A percentile compares a stretch with the other conserved stretches of the same genome.
phyloP scores from a whole-genome alignment of 768 basidiomycete species.

The Suillus brevipes region DNA sequence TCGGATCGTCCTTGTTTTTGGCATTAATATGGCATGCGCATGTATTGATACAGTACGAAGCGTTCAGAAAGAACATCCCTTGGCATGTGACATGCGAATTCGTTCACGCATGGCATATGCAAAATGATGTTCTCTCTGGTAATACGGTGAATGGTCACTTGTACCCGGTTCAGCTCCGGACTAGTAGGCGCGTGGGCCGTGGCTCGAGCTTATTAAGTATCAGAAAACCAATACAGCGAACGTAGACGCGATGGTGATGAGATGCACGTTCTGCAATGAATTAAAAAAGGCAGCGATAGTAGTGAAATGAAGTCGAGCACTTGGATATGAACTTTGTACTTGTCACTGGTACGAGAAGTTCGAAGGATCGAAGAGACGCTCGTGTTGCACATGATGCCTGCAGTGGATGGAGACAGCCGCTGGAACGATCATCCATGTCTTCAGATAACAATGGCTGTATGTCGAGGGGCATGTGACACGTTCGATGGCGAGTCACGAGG shows the following conservation, averaged over 20 bases:
- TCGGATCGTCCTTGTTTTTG: background rate
- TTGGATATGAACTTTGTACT: background rate
- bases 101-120: too few species aligned
- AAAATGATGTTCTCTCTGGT: too few species aligned
- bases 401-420: background rate
- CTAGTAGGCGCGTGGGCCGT: background rate
- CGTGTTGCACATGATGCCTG: background rate
- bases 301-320: background rate
- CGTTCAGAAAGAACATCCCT: too few species aligned
- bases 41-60: background rate
- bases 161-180: too few species aligned
- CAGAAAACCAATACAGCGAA: background rate
- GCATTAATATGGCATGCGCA: too few species aligned
- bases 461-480: background rate
- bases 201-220: too few species aligned
- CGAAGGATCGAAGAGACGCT: background rate
- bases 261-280: background rate
- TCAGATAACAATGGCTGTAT: too few species aligned
- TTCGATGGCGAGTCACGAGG: background rate
- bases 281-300: background rate
- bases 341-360: background rate
- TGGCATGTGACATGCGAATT: too few species aligned
- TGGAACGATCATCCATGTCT: too few species aligned
- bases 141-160: too few species aligned
- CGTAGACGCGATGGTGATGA: background rate